Evolutionary conservation across 257 asterid genomes (phyloP), one percentile per base, ranked within the genome.

Genomic region (Solanum dulcamara): DNA sequence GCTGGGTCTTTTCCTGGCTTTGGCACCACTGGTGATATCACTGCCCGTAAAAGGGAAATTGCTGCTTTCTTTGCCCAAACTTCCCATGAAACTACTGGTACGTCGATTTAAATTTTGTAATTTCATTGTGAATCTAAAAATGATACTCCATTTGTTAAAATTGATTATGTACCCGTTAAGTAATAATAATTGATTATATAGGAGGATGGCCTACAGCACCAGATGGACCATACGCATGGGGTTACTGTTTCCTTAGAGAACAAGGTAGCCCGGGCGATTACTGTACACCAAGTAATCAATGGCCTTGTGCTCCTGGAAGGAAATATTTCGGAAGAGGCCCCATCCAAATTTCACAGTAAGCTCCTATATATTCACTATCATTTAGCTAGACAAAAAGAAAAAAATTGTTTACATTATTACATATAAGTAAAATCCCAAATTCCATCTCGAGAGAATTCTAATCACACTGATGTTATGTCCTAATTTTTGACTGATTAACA

Each of bases 171-270:
- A 75, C 35, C 20, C 3, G 1, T 42, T 42, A 8, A 35, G n/a
- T n/a, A n/a, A n/a, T n/a, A n/a, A n/a, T n/a, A n/a, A n/a, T n/a
- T n/a, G n/a, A n/a, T n/a, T 12, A 18, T 55, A 55, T 20, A 89
- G 92, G 92, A 20, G 92, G 90, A 35, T 89, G 88, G 87, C 22
- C 85, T 62, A 5, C 83, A 0, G 92, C 90, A 8, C 92, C 90
- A 0, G 92, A 88, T 85, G 92, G 92, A 11, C 86, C 89, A 82
- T 88, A 86, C 33, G 87, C 90, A 40, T 88, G 90, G 92, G 92
- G 89, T 66, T 88, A 89, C 22, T 89, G 90, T 66, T 86, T 37
- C 80, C 81, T 86, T 40, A 66, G 85, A 80, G 90, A 88, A 60
- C 80, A 75, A 66, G 89, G 89, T 12, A 87, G 83, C 81, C 85